Conservation (phyloP, 2,329 filamentous ascomycete species). For the Xylaria digitata region DNA sequence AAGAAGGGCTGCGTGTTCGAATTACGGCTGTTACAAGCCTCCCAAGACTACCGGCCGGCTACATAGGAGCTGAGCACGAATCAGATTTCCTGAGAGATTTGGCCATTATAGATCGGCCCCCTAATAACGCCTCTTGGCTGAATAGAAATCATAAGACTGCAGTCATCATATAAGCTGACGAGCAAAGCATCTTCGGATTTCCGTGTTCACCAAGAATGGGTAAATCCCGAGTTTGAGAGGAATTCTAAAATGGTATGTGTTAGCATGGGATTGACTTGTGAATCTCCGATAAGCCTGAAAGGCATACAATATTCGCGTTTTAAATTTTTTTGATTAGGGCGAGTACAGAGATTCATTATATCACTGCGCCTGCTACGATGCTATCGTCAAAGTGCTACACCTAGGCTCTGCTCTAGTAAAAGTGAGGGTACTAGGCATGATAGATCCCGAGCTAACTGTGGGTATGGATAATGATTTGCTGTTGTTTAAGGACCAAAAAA, state of each 20-base stretch:
- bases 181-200: not conserved
- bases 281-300: not conserved
- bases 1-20: constrained; percentile 18
- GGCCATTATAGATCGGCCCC: not conserved
- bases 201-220: not conserved
- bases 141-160: constrained; percentile 12
- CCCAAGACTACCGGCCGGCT: not conserved
- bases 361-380: not conserved
- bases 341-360: not conserved
- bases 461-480: not conserved
- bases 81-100: not conserved
- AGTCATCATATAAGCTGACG: constrained; percentile 27
- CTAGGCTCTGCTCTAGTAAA: not conserved
- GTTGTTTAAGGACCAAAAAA: not conserved
- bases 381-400: not conserved
- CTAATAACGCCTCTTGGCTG: not conserved
- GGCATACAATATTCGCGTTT: not conserved
- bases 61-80: not conserved
- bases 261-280: not conserved
- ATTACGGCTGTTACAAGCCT: constrained; percentile 4
- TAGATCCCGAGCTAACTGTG: not conserved
- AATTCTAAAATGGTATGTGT: not conserved
- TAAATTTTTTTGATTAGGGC: not conserved
- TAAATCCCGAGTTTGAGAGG: not conserved
- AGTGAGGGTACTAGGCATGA: not conserved